A percentile compares a stretch with the other conserved stretches of the same genome.
These are phyloP conservation scores for Sporothrix pseudoabietina DNA, from an alignment of 2,329 filamentous ascomycete genomes.

Conservation along the genomic window DNA sequence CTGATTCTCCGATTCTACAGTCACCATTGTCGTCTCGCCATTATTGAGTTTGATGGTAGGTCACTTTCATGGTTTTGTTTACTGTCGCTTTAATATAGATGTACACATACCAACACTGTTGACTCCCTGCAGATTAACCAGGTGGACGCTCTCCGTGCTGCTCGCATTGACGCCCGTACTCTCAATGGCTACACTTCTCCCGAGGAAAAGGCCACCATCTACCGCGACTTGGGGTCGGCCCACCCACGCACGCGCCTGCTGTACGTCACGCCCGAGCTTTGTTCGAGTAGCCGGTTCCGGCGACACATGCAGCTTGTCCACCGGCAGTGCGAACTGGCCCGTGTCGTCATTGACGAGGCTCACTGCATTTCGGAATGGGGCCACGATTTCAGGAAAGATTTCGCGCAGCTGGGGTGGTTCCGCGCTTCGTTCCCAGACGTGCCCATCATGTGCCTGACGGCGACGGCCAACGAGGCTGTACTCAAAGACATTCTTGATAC, in stretches of 20 bases:
- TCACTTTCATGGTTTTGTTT: neutral
- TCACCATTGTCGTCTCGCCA: constrained; percentile 89
- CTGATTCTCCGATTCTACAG: constrained; percentile 38
- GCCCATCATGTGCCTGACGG: constrained; percentile 89
- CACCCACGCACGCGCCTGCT: constrained; percentile 81
- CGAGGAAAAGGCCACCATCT: constrained; percentile 66
- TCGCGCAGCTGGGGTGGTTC: constrained; percentile 86
- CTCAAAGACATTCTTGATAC: constrained; percentile 79
- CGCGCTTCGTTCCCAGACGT: constrained; percentile 78
- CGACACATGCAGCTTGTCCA: constrained; percentile 72
- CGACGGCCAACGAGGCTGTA: constrained; percentile 81
- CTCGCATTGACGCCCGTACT: constrained; percentile 77
- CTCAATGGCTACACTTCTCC: constrained; percentile 80
- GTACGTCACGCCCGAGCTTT: constrained; percentile 92
- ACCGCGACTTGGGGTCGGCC: constrained; percentile 81
- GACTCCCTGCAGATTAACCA: constrained; percentile 72
- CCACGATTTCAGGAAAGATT: constrained; percentile 93
- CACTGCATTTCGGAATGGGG: constrained; percentile 99
- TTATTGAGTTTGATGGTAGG: constrained; percentile 83
- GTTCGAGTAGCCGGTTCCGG: constrained; percentile 75
- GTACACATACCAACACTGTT: neutral
- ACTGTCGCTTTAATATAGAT: too few relatives aligned
- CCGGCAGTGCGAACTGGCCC: constrained; percentile 78
- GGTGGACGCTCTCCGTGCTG: constrained; percentile 73
- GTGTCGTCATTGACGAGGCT: constrained; percentile 89